Base-by-base conservation (phyloP, 495 filamentous ascomycete genomes). In the Penicillium cosmopolitanum region DNA sequence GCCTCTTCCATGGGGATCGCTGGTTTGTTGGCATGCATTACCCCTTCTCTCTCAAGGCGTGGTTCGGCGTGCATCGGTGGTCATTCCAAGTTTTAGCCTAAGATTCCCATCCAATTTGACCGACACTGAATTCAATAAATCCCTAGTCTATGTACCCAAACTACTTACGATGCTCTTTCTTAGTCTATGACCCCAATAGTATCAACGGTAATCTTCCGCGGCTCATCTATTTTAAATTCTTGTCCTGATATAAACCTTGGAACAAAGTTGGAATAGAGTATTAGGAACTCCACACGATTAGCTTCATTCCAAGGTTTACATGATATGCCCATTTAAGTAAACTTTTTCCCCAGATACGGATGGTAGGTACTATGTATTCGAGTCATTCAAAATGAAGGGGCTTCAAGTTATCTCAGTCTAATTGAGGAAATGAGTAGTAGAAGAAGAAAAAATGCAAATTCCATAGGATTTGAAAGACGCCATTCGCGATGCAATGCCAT, bases 401-500 rank as follows among this genome's bases (percentile, higher is more conserved):
- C 6, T 16, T n/a, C n/a, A n/a, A n/a, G n/a, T n/a, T 4, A 16
- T 12, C n/a, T 44, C 42, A 18, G 16, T 44, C 42, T 44, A 44
- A 19, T 19, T 9, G 16, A 3, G 42, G 4, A 44, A 18, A 44
- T 40, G 15, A 16, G n/a, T 19, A n/a, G 12, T 23, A 23, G 23
- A 23, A 23, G 23, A 23, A 44, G 19, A 43, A 8, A 18, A 18
- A 44, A 44, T 12, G 15, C 42, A 16, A 19, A 12, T 13, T 9
- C 16, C 42, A 19, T 19, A 18, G 15, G 42, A 19, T 19, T 50
- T 36, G 13, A 55, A 31, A 31, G 56, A 43, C 65, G 63, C 66
- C 68, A 65, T 53, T 57, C 66, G 57, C 60, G 60, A 71, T 68
- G 66, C 68, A 66, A 68, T 64, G 54, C 56, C 57, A 59, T 50